Percentiles rank a stretch among this genome's conserved stretches.
Conservation (phyloP, 1,284 basidiomycete species). For the Marasmius oreades region DNA sequence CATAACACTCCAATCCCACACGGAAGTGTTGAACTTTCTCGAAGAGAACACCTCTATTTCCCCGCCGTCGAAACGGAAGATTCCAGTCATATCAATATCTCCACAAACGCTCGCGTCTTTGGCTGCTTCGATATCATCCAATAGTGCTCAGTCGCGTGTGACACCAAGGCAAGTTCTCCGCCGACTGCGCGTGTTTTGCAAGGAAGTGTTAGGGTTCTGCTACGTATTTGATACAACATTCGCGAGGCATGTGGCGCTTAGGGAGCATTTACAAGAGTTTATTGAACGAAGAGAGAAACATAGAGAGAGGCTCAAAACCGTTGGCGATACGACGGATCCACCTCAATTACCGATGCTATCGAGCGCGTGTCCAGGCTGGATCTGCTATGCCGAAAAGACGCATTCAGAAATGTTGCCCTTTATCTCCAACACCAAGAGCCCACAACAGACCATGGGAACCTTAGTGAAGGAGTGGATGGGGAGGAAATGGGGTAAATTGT, state of each 20-base stretch:
- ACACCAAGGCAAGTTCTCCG: constrained; percentile 61
- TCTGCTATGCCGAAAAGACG: constrained; percentile 98
- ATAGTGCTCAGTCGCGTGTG: constrained; percentile 35
- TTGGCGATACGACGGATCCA: constrained; percentile 1
- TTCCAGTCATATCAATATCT: constrained; percentile 83
- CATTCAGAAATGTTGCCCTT: constrained; percentile 93
- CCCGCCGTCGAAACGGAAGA: constrained; percentile 36
- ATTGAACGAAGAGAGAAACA: constrained; percentile 52
- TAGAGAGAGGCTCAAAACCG: not conserved
- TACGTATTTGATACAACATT: constrained; percentile 94
- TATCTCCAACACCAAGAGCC: constrained; percentile 85
- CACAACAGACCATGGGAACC: constrained; percentile 92
- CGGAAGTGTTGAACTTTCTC: constrained; percentile 83
- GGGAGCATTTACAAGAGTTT: constrained; percentile 84
- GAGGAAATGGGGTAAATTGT: constrained; percentile 61
- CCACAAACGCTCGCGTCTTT: constrained; percentile 93
- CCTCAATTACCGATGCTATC: constrained; percentile 83
- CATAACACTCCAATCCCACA: constrained; percentile 95
- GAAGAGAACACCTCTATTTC: constrained; percentile 46
- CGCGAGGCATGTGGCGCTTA: constrained; percentile 82
- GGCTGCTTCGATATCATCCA: constrained; percentile 58
- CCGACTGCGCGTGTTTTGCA: constrained; percentile 66
- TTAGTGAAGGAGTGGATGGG: constrained; percentile 88
- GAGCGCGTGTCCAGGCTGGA: constrained; percentile 98
- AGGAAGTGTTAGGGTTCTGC: constrained; percentile 59